These are phyloP conservation scores for Abortiporus biennis DNA, from an alignment of 1,284 basidiomycete species.

Conservation along the genomic window DNA sequence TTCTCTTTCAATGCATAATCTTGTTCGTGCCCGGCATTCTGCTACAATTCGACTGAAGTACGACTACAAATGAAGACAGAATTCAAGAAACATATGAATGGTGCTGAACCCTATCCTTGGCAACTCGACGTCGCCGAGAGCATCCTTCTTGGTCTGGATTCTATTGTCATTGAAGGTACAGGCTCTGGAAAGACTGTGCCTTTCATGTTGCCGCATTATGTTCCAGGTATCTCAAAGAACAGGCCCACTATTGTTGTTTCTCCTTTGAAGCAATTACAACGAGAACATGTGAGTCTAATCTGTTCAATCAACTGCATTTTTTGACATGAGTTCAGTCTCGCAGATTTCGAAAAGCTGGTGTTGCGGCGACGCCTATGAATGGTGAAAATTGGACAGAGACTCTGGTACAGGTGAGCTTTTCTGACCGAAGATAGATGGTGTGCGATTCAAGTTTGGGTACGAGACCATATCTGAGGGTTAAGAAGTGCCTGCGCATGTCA, in stretches of 20 bases:
- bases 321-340: slow-evolving; percentile 9
- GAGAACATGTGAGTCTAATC: slow-evolving; percentile 14
- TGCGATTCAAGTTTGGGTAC: no score
- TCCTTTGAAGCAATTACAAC: slow-evolving; percentile 27
- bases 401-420: slow-evolving; percentile 19
- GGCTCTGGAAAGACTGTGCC: slow-evolving; percentile 31
- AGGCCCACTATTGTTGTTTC: slow-evolving; percentile 25
- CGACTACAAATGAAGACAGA: no score
- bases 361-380: slow-evolving; percentile 27
- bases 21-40: no score
- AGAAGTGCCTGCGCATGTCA: no score
- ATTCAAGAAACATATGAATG: slow-evolving; percentile 1
- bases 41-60: slow-evolving; percentile 4
- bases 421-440: no score
- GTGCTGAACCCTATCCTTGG: slow-evolving; percentile 19
- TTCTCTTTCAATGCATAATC: no score
- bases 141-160: slow-evolving; percentile 26
- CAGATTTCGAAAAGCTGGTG: slow-evolving; percentile 21
- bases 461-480: no score
- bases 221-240: slow-evolving; percentile 9
- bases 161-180: slow-evolving; percentile 27
- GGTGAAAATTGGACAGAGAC: slow-evolving; percentile 20
- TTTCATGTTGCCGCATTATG: slow-evolving; percentile 26
- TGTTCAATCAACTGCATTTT: not conserved
- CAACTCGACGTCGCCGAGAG: slow-evolving; percentile 30